phyloP scores from a whole-genome alignment of 192 early-diverging fungal genomes.

The Glomus cerebriforme region DNA sequence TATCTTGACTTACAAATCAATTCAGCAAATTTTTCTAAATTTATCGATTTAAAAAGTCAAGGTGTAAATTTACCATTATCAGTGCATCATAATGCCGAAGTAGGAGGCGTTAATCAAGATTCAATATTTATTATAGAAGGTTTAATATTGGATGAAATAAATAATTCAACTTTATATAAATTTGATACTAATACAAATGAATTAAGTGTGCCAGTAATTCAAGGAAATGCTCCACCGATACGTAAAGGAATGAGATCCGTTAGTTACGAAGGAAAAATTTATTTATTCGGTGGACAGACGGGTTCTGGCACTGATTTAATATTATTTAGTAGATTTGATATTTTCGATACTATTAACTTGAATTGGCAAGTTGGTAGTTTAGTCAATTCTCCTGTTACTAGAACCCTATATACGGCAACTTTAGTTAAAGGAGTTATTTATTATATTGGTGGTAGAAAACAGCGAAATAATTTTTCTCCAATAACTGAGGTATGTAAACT shows the following conservation, averaged over 20 bases:
- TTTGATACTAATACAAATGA: not conserved
- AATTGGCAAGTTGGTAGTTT: not conserved
- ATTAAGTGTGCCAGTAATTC: not conserved
- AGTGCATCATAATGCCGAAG: not conserved
- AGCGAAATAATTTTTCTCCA: not conserved
- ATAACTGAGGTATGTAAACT: not conserved
- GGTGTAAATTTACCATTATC: not conserved
- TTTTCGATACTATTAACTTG: not conserved
- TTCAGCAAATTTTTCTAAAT: no score
- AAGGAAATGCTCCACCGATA: not conserved
- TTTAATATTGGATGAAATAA: not conserved
- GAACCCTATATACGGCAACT: not conserved
- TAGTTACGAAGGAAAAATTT: not conserved
- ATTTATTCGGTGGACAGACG: not conserved
- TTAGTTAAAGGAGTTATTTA: not conserved
- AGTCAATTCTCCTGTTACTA: not conserved
- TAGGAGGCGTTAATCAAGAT: not conserved
- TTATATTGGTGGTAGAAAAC: not conserved
- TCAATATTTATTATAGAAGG: not conserved
- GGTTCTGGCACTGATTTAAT: not conserved
- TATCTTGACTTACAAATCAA: not conserved
- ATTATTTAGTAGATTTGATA: not conserved
- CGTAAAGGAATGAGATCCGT: not conserved
- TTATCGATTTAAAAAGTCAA: not conserved
- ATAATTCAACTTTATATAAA: not conserved